Percentiles rank a stretch among this genome's conserved stretches.
Evolutionary conservation across 1,139 yeast species (phyloP).

Genomic region (Kodamaea sp.): DNA sequence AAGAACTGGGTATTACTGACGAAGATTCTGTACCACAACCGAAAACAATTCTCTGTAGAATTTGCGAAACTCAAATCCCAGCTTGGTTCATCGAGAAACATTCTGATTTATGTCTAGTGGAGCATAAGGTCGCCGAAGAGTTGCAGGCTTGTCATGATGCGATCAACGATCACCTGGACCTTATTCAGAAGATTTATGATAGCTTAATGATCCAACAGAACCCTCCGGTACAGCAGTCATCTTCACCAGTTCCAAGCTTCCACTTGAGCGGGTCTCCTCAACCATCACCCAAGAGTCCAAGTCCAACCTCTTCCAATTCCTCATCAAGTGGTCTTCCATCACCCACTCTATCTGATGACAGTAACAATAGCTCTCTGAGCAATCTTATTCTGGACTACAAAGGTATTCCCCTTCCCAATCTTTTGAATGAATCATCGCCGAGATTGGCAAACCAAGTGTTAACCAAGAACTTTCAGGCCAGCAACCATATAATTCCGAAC

Average conservation of each 20-base stretch:
- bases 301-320: slow-evolving; percentile 6
- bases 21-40: slow-evolving; percentile 74
- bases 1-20: slow-evolving; percentile 61
- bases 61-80: slow-evolving; percentile 89
- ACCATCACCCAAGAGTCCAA: slow-evolving; percentile 2
- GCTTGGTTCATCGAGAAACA: slow-evolving; percentile 97
- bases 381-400: slow-evolving; percentile 51
- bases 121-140: slow-evolving; percentile 79
- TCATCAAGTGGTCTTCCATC: slow-evolving; percentile 1
- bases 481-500: slow-evolving; percentile 19
- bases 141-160: slow-evolving; percentile 79
- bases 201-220: slow-evolving; percentile 28
- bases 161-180: slow-evolving; percentile 68
- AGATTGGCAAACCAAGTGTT: slow-evolving; percentile 24
- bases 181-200: slow-evolving; percentile 49
- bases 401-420: slow-evolving; percentile 51
- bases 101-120: slow-evolving; percentile 83
- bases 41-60: slow-evolving; percentile 77
- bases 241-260: slow-evolving; percentile 5
- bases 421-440: slow-evolving; percentile 22
- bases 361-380: slow-evolving; percentile 1
- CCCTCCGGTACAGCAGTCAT: slow-evolving; percentile 11
- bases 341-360: slow-evolving; percentile 4
- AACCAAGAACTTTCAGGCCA: slow-evolving; percentile 16
- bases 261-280: slow-evolving; percentile 1